Conservation (phyloP, 495 filamentous ascomycete species). For the Hyaloscypha hepaticicola region DNA sequence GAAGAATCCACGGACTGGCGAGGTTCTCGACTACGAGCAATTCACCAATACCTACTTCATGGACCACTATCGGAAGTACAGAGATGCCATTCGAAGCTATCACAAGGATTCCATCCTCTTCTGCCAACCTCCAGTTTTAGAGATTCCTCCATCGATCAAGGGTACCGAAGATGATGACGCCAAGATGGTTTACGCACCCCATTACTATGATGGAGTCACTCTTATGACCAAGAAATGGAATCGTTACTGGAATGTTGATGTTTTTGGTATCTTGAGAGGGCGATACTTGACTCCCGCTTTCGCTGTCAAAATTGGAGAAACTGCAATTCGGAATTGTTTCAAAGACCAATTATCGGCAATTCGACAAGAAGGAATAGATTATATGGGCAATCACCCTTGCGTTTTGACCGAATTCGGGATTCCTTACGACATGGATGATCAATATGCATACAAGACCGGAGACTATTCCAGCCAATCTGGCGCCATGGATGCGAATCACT, state of each 20-base stretch:
- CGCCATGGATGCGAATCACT: constrained; percentile 97
- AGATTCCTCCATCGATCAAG: constrained; percentile 86
- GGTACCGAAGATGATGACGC: constrained; percentile 85
- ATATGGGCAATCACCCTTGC: constrained; percentile 88
- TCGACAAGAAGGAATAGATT: constrained; percentile 80
- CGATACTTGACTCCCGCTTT: constrained; percentile 85
- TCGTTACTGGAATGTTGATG: constrained; percentile 92
- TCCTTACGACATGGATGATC: constrained; percentile 98
- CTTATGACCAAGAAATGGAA: constrained; percentile 99
- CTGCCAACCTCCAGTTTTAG: constrained; percentile 87
- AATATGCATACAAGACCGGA: constrained; percentile 92
- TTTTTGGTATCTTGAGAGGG: constrained; percentile 86
- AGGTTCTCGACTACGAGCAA: constrained; percentile 71
- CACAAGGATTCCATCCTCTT: constrained; percentile 85
- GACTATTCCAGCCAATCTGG: constrained; percentile 91
- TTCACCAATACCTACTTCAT: constrained; percentile 92
- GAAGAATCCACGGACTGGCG: constrained; percentile 66
- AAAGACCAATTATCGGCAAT: constrained; percentile 88
- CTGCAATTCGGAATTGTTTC: constrained; percentile 93
- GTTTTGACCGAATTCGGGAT: constrained; percentile 95
- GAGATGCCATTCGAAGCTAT: constrained; percentile 66
- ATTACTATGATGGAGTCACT: constrained; percentile 96
- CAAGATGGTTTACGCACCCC: constrained; percentile 87
- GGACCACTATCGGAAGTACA: constrained; percentile 75
- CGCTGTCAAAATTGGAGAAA: constrained; percentile 89